Evolutionary conservation across 257 asterid species (phyloP), one percentile per base, ranked within the genome.

Genomic region (Penstemon newberryi): DNA sequence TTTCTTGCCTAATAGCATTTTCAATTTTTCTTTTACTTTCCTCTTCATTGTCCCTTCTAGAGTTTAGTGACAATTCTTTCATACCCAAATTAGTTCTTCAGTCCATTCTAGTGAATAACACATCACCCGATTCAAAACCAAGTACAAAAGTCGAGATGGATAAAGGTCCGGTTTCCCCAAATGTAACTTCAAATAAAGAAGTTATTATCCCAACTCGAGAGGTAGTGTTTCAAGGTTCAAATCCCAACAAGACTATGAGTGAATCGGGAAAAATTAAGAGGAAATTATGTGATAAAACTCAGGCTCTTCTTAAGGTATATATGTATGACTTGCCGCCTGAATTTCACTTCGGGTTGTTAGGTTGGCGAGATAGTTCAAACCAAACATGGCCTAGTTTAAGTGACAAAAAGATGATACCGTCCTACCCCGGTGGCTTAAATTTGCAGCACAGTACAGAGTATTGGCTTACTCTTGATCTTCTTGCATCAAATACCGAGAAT

Each of bases 381-480:
- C 83, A 82, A 72, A 80, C 71, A 33, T 88, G 97, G 97, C 97
- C 95, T 73, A 70, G 37, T 71, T 63, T 85, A 12, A 65, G 69
- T 74, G 61, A 73, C 39, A 70, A 45, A 10, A 74, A 51, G 65
- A 54, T 37, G 43, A 42, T 84, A 15, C 97, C 97, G 15, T 60
- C 86, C 0, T 91, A 91, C 76, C 95, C 95, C 0, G 96, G 96
- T 38, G 96, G 96, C 4, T 79, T 92, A 60, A 89, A 87, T 67
- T 56, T 79, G 33, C 98, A 89, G 72, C 96, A 89, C 18, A 91
- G 97, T 56, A 74, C 64, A 0, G 97, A 85, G 69, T 87, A 91
- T 60, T 91, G 96, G 96, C 90, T 91, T 5, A 82, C 95, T 0
- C 89, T 91, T 8, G 97, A 91, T 60, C 93, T 91, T 60, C 83